Conservation (phyloP, 2,329 filamentous ascomycete species). For the Sodiomyces alkalinus region DNA sequence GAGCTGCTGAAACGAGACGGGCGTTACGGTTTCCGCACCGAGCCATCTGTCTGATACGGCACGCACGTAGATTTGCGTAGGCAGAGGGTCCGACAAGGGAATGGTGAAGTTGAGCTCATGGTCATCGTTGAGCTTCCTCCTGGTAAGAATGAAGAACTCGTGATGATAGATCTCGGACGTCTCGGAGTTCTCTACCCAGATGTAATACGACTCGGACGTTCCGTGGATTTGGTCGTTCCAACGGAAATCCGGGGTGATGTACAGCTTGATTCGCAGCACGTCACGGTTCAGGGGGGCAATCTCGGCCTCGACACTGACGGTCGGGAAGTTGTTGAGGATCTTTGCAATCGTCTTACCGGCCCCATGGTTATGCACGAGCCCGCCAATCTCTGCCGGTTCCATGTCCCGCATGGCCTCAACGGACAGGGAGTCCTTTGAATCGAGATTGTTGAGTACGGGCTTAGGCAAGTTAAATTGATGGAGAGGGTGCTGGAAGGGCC, state of each 20-base stretch:
- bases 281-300: conserved; percentile 93
- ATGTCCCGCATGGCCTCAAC: conserved; percentile 84
- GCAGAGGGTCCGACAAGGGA: conserved; percentile 79
- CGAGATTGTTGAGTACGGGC: conserved; percentile 68
- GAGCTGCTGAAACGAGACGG: conserved; percentile 93
- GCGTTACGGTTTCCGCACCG: conserved; percentile 86
- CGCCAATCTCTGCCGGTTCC: conserved; percentile 81
- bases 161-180: conserved; percentile 96
- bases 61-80: conserved; percentile 89
- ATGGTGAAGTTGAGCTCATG: conserved; percentile 98
- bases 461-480: conserved; percentile 87
- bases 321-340: conserved; percentile 82
- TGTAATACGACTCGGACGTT: conserved; percentile 90
- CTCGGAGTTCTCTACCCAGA: conserved; percentile 98
- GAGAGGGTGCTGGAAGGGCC: conserved; percentile 89
- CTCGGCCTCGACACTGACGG: conserved; percentile 76
- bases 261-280: conserved; percentile 80
- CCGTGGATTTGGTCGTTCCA: conserved; percentile 95
- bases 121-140: conserved; percentile 84
- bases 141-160: conserved; percentile 86
- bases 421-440: conserved; percentile 60
- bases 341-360: conserved; percentile 73
- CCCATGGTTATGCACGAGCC: conserved; percentile 76
- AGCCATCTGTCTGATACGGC: conserved; percentile 93
- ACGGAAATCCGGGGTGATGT: conserved; percentile 72